Evolutionary conservation across 2,329 filamentous ascomycete species (phyloP).

Genomic region (Talaromyces sp.): DNA sequence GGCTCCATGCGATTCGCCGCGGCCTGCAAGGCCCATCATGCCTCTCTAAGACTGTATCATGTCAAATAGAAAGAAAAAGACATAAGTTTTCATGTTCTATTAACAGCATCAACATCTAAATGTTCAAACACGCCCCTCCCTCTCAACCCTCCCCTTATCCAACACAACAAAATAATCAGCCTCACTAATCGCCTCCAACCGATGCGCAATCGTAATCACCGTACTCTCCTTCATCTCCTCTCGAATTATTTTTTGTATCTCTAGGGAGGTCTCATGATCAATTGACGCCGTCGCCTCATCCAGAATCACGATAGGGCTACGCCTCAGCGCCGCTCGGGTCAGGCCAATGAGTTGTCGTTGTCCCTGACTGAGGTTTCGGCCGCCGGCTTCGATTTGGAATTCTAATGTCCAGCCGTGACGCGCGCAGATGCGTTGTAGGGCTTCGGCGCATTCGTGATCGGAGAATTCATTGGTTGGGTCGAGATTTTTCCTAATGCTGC

Average conservation of each 20-base stretch:
- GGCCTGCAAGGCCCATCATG: not conserved
- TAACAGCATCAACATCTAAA: not conserved
- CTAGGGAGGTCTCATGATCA: conserved; percentile 60
- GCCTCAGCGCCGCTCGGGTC: conserved; percentile 60
- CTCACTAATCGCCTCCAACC: conserved; percentile 60
- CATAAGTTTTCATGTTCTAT: not conserved
- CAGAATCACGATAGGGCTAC: conserved; percentile 62
- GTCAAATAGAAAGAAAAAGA: not conserved
- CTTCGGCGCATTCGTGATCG: conserved; percentile 53
- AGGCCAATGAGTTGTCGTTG: conserved; percentile 65
- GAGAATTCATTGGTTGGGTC: conserved; percentile 60
- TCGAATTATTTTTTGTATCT: conserved; percentile 39
- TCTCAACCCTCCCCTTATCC: conserved; percentile 49
- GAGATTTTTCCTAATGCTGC: conserved; percentile 61
- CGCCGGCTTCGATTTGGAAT: conserved; percentile 60
- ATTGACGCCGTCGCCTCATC: conserved; percentile 67
- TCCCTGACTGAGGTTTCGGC: conserved; percentile 59
- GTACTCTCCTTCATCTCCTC: conserved; percentile 47
- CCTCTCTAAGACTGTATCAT: not conserved
- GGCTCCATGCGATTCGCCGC: too few species aligned
- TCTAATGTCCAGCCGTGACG: conserved; percentile 57
- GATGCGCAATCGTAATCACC: conserved; percentile 65
- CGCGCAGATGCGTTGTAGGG: conserved; percentile 50
- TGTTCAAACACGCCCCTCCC: conserved; percentile 18
- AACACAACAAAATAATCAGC: conserved; percentile 58